phyloP scores from a whole-genome alignment of 2,329 filamentous ascomycete species.

The Cordyceps militaris region DNA sequence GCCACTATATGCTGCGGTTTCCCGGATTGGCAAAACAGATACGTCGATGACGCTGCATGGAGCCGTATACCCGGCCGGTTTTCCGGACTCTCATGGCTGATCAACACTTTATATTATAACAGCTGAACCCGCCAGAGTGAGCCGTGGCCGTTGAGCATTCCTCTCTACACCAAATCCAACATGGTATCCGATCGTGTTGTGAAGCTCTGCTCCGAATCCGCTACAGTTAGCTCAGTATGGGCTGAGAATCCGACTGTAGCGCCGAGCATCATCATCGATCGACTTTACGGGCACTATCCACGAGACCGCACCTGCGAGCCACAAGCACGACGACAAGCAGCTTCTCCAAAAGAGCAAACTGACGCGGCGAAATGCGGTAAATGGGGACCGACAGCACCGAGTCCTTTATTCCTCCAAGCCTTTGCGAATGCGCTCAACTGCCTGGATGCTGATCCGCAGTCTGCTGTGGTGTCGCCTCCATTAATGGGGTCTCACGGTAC shows the following conservation, averaged over 20 bases:
- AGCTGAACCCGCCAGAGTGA: neutral
- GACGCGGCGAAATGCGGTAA: conserved; percentile 55
- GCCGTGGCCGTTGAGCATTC: neutral
- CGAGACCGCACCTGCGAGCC: conserved; percentile 15
- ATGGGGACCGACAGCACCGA: conserved; percentile 58
- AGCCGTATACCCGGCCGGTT: neutral
- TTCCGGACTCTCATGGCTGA: neutral
- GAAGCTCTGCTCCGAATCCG: conserved; percentile 42
- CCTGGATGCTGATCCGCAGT: conserved; percentile 42
- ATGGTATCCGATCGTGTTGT: conserved; percentile 33
- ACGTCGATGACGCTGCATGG: no score
- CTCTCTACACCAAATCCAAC: neutral
- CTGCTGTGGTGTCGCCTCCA: conserved; percentile 45
- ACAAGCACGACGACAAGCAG: conserved; percentile 19
- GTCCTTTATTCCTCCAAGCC: conserved; percentile 60
- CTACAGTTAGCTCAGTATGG: conserved; percentile 52
- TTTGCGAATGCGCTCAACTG: conserved; percentile 58
- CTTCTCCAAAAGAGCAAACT: conserved; percentile 34
- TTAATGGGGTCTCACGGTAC: conserved; percentile 51
- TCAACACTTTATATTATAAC: no score
- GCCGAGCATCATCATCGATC: conserved; percentile 47
- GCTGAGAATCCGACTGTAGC: conserved; percentile 45
- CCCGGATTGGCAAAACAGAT: no score
- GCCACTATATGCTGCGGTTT: no score
- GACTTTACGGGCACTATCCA: conserved; percentile 39